A percentile compares a stretch with the other conserved stretches of the same genome.
Conservation (phyloP, 1,284 basidiomycete genomes). For the Cryptococcus sp. region DNA sequence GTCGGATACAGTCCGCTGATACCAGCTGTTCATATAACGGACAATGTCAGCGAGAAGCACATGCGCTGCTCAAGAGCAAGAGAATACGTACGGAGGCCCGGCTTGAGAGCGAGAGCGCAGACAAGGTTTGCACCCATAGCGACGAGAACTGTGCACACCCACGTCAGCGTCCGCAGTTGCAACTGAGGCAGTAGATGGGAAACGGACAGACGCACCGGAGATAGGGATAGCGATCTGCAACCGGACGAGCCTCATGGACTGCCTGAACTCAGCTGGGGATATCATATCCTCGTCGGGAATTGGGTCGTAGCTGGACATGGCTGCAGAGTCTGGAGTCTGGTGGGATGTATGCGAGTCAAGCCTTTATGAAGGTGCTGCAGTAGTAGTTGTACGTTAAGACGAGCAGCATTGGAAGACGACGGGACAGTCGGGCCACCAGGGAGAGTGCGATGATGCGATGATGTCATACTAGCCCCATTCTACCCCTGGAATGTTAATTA, state of each 20-base stretch:
- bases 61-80: not conserved
- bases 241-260: slow-evolving; percentile 51
- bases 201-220: slow-evolving; percentile 59
- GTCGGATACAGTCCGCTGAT: slow-evolving; percentile 63
- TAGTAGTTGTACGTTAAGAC: no score
- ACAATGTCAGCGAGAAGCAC: slow-evolving; percentile 1
- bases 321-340: not conserved
- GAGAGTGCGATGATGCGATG: not conserved
- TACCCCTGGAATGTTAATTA: no score
- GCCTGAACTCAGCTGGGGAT: slow-evolving; percentile 43
- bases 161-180: not conserved
- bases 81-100: slow-evolving; percentile 38
- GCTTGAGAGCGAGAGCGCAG: slow-evolving; percentile 46
- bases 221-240: slow-evolving; percentile 75
- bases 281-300: slow-evolving; percentile 37
- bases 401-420: not conserved
- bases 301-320: slow-evolving; percentile 46
- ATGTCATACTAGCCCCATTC: not conserved
- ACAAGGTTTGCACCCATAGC: slow-evolving; percentile 41
- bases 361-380: no score
- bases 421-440: not conserved
- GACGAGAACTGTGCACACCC: slow-evolving; percentile 31
- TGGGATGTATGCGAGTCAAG: no score
- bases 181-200: slow-evolving; percentile 53
- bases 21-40: slow-evolving; percentile 51